Evolutionary conservation across 164 flowering plant genomes (phyloP).

Genomic region (Platanus orientalis): DNA sequence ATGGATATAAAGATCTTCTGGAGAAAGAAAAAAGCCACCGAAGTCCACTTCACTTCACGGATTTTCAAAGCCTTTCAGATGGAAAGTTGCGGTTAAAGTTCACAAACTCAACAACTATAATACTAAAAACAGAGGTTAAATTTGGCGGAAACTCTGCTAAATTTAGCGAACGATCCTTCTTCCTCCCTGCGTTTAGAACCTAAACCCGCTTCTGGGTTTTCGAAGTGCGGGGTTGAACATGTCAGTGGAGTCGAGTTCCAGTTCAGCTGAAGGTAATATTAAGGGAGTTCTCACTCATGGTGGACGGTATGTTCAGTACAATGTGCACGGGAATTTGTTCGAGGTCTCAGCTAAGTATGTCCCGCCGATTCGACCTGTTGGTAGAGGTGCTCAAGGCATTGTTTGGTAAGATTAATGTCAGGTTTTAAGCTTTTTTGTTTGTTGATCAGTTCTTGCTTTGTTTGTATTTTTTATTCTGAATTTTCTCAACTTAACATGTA

Average conservation of each 20-base stretch:
- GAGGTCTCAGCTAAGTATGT: constrained; percentile 82
- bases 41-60: no score
- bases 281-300: constrained; percentile 63
- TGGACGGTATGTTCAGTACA: constrained; percentile 77
- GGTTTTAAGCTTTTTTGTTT: neutral
- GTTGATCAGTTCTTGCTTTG: neutral
- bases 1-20: no score
- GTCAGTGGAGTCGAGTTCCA: constrained; percentile 39
- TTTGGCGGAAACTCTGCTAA: neutral
- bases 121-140: no score
- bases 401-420: constrained; percentile 83
- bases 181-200: neutral
- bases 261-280: constrained; percentile 33
- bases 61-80: neutral
- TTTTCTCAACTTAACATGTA: neutral
- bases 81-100: neutral
- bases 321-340: constrained; percentile 78
- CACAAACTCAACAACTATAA: neutral
- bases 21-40: no score
- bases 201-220: neutral
- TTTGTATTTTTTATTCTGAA: neutral
- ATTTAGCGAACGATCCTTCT: neutral
- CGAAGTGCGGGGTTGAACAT: neutral
- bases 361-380: constrained; percentile 86
- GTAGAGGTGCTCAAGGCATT: constrained; percentile 94